phyloP scores from a whole-genome alignment of 2,329 filamentous ascomycete genomes.

The Aspergillus sp. region DNA sequence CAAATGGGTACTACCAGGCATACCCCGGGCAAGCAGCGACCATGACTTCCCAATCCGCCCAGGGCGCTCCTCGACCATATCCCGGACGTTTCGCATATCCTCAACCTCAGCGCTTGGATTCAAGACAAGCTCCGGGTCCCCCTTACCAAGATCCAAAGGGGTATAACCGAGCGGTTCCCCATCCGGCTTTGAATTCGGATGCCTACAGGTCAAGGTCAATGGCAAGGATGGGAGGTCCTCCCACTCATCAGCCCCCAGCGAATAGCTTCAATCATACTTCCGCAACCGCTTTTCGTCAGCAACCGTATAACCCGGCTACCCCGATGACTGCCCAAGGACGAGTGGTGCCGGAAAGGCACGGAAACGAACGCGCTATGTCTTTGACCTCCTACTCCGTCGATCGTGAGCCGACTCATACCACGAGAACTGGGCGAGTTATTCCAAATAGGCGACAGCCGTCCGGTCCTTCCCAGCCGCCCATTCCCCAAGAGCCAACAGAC shows the following conservation, averaged over 20 bases:
- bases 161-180: constrained; percentile 58
- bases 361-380: constrained; percentile 95
- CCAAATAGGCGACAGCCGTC: constrained; percentile 70
- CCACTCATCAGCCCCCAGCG: constrained; percentile 66
- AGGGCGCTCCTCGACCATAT: constrained; percentile 62
- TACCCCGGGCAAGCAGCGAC: constrained; percentile 33
- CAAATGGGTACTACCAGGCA: constrained; percentile 42
- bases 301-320: constrained; percentile 63
- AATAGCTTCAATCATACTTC: constrained; percentile 65
- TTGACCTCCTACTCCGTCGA: constrained; percentile 82
- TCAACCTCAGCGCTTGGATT: constrained; percentile 69
- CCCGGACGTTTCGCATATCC: constrained; percentile 70
- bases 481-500: constrained; percentile 42
- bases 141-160: constrained; percentile 60
- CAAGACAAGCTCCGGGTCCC: constrained; percentile 53
- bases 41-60: constrained; percentile 51
- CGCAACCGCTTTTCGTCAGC: constrained; percentile 75
- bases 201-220: constrained; percentile 91
- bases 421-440: constrained; percentile 81
- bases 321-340: constrained; percentile 90
- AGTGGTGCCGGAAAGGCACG: constrained; percentile 84
- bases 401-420: constrained; percentile 77
- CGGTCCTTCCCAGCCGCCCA: constrained; percentile 35
- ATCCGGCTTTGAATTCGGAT: constrained; percentile 78
- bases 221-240: constrained; percentile 71